These are phyloP conservation scores for Kwoniella dendrophila DNA, from an alignment of 768 basidiomycete genomes.

Conservation along the genomic window DNA sequence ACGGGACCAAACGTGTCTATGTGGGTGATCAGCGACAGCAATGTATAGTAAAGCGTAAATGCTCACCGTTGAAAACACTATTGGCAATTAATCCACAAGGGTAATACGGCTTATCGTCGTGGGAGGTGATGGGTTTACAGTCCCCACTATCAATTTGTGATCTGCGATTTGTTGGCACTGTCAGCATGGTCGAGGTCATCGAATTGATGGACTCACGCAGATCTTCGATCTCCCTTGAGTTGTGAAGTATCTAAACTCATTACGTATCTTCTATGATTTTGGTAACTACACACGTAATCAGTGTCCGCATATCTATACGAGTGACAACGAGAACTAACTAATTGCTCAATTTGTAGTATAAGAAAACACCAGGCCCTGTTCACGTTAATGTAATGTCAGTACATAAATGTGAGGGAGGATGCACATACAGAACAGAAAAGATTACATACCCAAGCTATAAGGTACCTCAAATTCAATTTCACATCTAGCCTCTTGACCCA, in stretches of 20 bases:
- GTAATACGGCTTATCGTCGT: slow-evolving; percentile 68
- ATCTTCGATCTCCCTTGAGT: slow-evolving; percentile 66
- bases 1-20: slow-evolving; percentile 79
- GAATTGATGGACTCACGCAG: slow-evolving; percentile 32
- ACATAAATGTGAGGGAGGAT: not conserved
- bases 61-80: slow-evolving; percentile 87
- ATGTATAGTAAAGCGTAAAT: not conserved
- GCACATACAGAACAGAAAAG: no score
- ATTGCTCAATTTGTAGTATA: slow-evolving; percentile 78
- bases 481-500: slow-evolving; percentile 65
- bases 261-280: slow-evolving; percentile 98
- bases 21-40: not conserved
- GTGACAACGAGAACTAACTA: slow-evolving; percentile 43
- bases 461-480: slow-evolving; percentile 80
- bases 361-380: slow-evolving; percentile 67
- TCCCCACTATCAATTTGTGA: slow-evolving; percentile 62
- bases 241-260: slow-evolving; percentile 84
- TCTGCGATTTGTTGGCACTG: slow-evolving; percentile 20
- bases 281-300: slow-evolving; percentile 65
- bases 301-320: not conserved
- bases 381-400: not conserved
- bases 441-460: slow-evolving; percentile 63
- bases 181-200: not conserved
- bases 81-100: slow-evolving; percentile 98
- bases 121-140: slow-evolving; percentile 80